phyloP scores from a whole-genome alignment of 306 rosid species.

The Myrica gale region DNA sequence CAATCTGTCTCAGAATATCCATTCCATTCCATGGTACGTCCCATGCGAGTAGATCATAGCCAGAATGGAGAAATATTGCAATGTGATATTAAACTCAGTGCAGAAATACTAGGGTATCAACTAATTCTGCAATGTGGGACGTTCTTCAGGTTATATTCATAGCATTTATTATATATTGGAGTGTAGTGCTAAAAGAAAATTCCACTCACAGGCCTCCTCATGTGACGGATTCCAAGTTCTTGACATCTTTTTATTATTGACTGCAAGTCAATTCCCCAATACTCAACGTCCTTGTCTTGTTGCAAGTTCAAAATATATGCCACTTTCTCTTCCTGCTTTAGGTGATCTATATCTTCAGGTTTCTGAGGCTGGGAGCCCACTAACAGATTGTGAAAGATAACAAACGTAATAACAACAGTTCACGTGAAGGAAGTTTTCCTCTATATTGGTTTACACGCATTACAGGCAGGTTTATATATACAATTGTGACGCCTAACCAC shows the following conservation, averaged over 20 bases:
- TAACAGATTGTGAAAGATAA: slow-evolving; percentile 61
- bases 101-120: neutral
- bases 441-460: too few species aligned
- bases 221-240: slow-evolving; percentile 66
- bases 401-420: too few species aligned
- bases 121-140: neutral
- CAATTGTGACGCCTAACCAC: too few species aligned
- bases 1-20: neutral
- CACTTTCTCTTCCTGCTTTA: slow-evolving; percentile 70
- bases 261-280: slow-evolving; percentile 76
- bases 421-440: too few species aligned
- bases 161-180: slow-evolving; percentile 7
- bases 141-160: slow-evolving; percentile 3
- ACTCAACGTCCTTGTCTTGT: slow-evolving; percentile 83
- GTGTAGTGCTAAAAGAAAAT: slow-evolving; percentile 6
- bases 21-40: neutral
- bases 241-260: slow-evolving; percentile 52
- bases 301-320: slow-evolving; percentile 89
- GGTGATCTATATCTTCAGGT: slow-evolving; percentile 75
- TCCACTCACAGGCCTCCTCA: slow-evolving; percentile 75
- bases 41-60: neutral
- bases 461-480: too few species aligned
- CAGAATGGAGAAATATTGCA: neutral
- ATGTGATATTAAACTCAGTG: neutral
- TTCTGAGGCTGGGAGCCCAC: slow-evolving; percentile 98